Conservation (phyloP, 192 early-diverging fungal species). For the Linnemannia exigua region DNA sequence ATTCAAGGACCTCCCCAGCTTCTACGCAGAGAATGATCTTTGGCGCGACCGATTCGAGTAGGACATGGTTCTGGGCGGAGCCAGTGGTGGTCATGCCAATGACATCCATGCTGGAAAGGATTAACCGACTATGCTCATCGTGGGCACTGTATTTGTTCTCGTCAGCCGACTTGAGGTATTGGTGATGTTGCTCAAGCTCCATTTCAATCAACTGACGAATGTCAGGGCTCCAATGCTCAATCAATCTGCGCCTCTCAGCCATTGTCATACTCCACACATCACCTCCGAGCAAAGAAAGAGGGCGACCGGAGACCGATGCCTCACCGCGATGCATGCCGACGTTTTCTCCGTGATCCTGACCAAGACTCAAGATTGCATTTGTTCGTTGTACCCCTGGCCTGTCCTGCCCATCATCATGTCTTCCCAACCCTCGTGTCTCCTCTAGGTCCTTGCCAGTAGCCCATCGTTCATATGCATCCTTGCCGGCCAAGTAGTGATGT, state of each 20-base stretch:
- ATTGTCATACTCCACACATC: neutral
- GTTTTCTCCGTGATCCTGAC: neutral
- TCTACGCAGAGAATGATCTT: constrained; percentile 66
- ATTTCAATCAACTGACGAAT: neutral
- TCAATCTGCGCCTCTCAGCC: neutral
- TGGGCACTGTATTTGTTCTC: neutral
- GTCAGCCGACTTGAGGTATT: neutral
- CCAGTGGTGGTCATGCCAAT: constrained; percentile 66
- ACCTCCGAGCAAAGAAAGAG: neutral
- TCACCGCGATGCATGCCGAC: neutral
- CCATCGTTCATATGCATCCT: neutral
- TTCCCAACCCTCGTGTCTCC: neutral
- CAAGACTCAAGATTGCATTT: neutral
- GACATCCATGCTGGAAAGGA: constrained; percentile 6
- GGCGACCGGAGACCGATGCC: neutral
- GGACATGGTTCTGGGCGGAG: constrained; percentile 57
- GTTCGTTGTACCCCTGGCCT: neutral
- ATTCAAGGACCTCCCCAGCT: constrained; percentile 68
- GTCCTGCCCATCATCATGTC: neutral
- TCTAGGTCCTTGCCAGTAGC: neutral
- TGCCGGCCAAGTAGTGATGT: neutral
- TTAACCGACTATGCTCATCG: neutral
- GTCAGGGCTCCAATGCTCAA: neutral
- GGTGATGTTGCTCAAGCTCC: neutral
- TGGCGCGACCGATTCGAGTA: constrained; percentile 56